These are phyloP conservation scores for Detonula confervacea DNA, from an alignment of 352 stramenopile species.

Conservation along the genomic window DNA sequence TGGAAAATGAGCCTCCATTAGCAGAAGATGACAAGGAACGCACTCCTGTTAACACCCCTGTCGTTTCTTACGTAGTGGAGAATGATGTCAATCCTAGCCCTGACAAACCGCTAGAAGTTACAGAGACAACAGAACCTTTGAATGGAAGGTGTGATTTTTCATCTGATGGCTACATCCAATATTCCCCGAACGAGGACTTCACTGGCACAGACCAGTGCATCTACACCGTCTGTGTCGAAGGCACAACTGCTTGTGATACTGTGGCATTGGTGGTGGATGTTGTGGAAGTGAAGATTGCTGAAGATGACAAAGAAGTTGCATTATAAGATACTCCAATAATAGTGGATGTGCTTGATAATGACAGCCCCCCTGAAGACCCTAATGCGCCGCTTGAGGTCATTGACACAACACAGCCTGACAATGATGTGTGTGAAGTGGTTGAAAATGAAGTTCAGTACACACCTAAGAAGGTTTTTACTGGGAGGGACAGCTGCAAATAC, in stretches of 20 bases:
- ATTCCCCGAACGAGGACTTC: slow-evolving; percentile 36
- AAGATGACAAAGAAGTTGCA: slow-evolving; percentile 8
- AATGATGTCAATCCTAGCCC: slow-evolving; percentile 10
- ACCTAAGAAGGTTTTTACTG: too few species aligned
- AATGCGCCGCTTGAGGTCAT: neutral
- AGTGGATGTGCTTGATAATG: slow-evolving; percentile 9
- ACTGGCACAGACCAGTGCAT: slow-evolving; percentile 28
- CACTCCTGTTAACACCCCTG: slow-evolving; percentile 14
- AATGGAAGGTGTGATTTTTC: slow-evolving; percentile 42
- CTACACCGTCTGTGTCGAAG: slow-evolving; percentile 33
- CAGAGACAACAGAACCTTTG: neutral
- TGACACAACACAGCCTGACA: neutral
- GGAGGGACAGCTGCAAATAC: too few species aligned
- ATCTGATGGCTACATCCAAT: slow-evolving; percentile 40
- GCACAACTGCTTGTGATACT: slow-evolving; percentile 13
- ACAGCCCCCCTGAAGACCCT: neutral
- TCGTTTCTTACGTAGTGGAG: slow-evolving; percentile 21
- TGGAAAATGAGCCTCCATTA: neutral
- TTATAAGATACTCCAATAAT: neutral
- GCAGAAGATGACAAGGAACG: slow-evolving; percentile 20
- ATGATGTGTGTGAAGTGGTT: too few species aligned
- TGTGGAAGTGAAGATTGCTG: neutral
- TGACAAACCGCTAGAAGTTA: slow-evolving; percentile 9
- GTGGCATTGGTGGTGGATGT: slow-evolving; percentile 14
- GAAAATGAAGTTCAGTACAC: too few species aligned